Conservation (phyloP, 2,329 filamentous ascomycete genomes). For the Neofusicoccum cordaticola region DNA sequence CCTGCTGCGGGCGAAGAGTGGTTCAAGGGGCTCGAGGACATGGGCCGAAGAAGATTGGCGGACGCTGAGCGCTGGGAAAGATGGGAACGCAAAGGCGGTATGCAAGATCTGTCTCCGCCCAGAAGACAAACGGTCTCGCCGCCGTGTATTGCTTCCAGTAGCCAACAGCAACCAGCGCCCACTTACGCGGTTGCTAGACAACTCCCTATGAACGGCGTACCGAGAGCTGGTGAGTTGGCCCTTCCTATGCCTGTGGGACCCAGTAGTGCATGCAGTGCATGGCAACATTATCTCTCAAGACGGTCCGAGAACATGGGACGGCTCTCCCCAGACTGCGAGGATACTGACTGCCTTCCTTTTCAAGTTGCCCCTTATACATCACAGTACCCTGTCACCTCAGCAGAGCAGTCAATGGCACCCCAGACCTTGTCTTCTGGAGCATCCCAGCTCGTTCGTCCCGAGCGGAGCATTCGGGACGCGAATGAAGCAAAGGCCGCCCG, state of each 20-base stretch:
- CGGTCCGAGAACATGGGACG: not conserved
- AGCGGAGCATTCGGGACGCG: slow-evolving; percentile 61
- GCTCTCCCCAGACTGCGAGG: slow-evolving; percentile 3
- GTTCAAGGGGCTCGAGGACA: slow-evolving; percentile 68
- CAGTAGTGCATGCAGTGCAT: not conserved
- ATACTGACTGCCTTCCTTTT: slow-evolving; percentile 10
- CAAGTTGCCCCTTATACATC: slow-evolving; percentile 26
- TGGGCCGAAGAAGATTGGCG: slow-evolving; percentile 59
- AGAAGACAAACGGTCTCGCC: not conserved
- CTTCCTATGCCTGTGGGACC: not conserved
- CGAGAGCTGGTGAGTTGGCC: slow-evolving; percentile 10
- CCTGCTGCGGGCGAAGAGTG: slow-evolving; percentile 69
- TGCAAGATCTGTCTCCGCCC: not conserved
- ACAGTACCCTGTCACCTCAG: slow-evolving; percentile 32
- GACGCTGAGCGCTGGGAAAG: slow-evolving; percentile 72
- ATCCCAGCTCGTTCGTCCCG: slow-evolving; percentile 31
- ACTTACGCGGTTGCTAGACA: not conserved
- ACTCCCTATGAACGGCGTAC: slow-evolving; percentile 17
- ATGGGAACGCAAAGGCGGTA: slow-evolving; percentile 55
- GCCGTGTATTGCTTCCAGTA: not conserved
- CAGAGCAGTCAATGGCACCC: slow-evolving; percentile 33
- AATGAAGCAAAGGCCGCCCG: slow-evolving; percentile 63
- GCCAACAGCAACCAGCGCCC: not conserved
- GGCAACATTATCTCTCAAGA: not conserved
- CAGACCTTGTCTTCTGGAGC: slow-evolving; percentile 26